phyloP scores from a whole-genome alignment of 257 asterid species.

The Forsythia suspensa region DNA sequence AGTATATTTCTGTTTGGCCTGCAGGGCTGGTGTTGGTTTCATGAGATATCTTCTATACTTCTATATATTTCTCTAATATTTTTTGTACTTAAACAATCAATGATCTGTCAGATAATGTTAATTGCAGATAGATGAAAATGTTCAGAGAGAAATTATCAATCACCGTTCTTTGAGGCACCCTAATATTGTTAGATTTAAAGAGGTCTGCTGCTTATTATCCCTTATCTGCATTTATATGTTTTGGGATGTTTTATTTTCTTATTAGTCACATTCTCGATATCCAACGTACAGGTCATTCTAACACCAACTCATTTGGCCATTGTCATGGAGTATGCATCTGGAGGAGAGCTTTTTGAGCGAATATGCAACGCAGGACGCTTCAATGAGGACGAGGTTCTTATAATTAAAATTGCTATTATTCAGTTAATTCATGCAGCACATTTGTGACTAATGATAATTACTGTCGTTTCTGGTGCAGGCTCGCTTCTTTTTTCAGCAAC shows the following conservation, averaged over 20 bases:
- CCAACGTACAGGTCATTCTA: slow-evolving; percentile 61
- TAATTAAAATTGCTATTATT: slow-evolving; percentile 8
- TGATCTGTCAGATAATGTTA: slow-evolving; percentile 15
- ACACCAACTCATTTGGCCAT: slow-evolving; percentile 93
- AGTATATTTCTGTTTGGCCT: neutral
- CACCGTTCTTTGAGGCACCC: slow-evolving; percentile 92
- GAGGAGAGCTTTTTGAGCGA: slow-evolving; percentile 89
- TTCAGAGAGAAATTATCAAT: slow-evolving; percentile 82
- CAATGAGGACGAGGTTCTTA: slow-evolving; percentile 79
- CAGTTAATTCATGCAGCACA: neutral
- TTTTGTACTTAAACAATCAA: neutral
- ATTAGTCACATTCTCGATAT: slow-evolving; percentile 1
- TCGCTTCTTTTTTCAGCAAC: slow-evolving; percentile 89
- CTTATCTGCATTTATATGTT: slow-evolving; percentile 1
- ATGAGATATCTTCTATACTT: neutral
- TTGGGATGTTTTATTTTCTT: neutral
- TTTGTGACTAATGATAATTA: neutral
- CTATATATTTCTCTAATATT: neutral
- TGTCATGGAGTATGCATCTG: slow-evolving; percentile 95
- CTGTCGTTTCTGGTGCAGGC: slow-evolving; percentile 47
- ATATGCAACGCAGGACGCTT: slow-evolving; percentile 88
- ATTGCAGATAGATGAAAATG: slow-evolving; percentile 87
- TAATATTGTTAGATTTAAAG: slow-evolving; percentile 76
- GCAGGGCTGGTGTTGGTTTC: neutral
- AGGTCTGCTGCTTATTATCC: slow-evolving; percentile 43